Evolutionary conservation across 2,329 filamentous ascomycete species (phyloP), one percentile per base, ranked within the genome.

Genomic region (Paecilomyces variotii): DNA sequence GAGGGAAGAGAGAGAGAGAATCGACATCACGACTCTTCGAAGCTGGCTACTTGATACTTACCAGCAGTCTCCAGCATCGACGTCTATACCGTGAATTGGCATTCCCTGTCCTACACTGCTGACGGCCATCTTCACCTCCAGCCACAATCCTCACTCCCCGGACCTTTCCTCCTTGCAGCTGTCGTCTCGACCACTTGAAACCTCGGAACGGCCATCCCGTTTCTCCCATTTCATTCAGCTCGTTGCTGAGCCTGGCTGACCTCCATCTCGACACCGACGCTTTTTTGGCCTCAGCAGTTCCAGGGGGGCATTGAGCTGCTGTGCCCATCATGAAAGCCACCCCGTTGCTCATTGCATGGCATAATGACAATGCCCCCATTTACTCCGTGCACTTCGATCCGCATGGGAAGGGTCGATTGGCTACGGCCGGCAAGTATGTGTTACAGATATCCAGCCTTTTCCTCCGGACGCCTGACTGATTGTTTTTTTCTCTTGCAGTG

Each of bases 361-460:
- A 99, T 78, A 90, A 97, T 76, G 90, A 96, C 72, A 96, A 95
- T 78, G 87, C 90, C 68, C 94, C 94, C 60, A 92, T 99, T 73
- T 99, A 97, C 79, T 97, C 93, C 51, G 91, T 91, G 67, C 93
- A 97, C 75, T 99, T 97, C 73, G 93, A 99, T 73, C 90, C 90
- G 54, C 84, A 90, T 71, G 91, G 91, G 63, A 97, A 94, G 75
- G 91, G 91, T 57, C 87, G 94, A 69, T 80, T 99, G 63, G 94
- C 94, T 59, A 99, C 94, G 9, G 93, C 88, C 62, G 94, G 93
- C 69, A 94, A 94, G 76, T 78, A 72, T 57, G 76, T 73, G 76
- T 73, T 54, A 35, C 12, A 25, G 27, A 28, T 27, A 25, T 49
- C 45, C 39, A 58, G 56, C 52, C 45, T 28, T 19, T 1, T 51